Evolutionary conservation across 805 yeast genomes (phyloP), one percentile per base, ranked within the genome.

Genomic region (Metschnikowia amazonensis): DNA sequence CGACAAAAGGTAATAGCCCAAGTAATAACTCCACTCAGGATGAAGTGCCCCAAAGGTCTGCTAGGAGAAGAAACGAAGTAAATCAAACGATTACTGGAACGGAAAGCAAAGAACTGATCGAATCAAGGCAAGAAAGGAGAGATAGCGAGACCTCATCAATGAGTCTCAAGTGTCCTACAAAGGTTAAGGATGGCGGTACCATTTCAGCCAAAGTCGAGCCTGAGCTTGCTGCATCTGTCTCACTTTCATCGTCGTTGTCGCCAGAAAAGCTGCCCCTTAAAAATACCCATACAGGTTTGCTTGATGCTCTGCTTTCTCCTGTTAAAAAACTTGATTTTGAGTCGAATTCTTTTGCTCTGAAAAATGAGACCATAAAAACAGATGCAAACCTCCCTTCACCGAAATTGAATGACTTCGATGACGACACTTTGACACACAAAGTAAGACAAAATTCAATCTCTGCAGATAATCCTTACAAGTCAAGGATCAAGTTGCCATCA

Each of bases 401-500:
- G 10, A 28, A 18, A 18, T 18, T 13, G n/a, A 27, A 28, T 14
- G 41, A 27, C n/a, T 20, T 28, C 1, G 18, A 30, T 5, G 41
- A 28, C 13, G 41, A 28, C n/a, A 27, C 14, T 20, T n/a, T 28
- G 41, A 28, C n/a, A 7, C 31, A 6, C 25, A 30, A 36, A 23
- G 30, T 51, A n/a, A 50, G 52, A 35, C 56, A 57, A 46, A 49
- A 40, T 17, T 58, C 62, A 34, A 48, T 47, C 13, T 49, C 62
- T 29, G 64, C 67, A 33, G 59, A 60, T 42, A 58, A 42, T 11
- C 56, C 64, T 5, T 65, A 63, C 49, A 63, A 64, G 41, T 59
- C 69, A 8, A 51, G 70, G 35, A 63, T 66, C 35, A 66, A 62
- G 47, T 50, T 66, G 27, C 71, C 70, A 6, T 57, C 62, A 5